phyloP scores from a whole-genome alignment of 495 filamentous ascomycete genomes.

The Penicillium cataractarum region DNA sequence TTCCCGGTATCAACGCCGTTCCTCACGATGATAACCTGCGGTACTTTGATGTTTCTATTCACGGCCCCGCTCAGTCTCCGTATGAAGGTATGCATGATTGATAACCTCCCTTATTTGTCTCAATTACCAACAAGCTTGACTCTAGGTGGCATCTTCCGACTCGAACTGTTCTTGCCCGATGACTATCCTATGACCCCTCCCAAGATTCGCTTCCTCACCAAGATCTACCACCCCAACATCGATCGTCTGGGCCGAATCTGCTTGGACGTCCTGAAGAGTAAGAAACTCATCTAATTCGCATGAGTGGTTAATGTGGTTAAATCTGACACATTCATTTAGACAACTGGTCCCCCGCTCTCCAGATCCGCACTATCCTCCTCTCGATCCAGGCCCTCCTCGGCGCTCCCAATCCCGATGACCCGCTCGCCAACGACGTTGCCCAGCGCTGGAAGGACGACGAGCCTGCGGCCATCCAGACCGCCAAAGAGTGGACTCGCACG shows the following conservation, averaged over 20 bases:
- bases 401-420: conserved; percentile 96
- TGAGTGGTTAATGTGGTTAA: no score
- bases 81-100: conserved; percentile 72
- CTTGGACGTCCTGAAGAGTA: conserved; percentile 96
- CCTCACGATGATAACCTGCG: conserved; percentile 98
- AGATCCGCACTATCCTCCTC: conserved; percentile 96
- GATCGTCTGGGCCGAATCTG: conserved; percentile 97
- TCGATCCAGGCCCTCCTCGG: conserved; percentile 97
- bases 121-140: conserved; percentile 21
- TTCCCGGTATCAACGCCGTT: conserved; percentile 93
- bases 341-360: conserved; percentile 98
- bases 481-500: conserved; percentile 82
- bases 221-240: conserved; percentile 99
- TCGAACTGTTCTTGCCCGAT: conserved; percentile 98
- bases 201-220: conserved; percentile 97
- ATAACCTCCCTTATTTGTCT: not conserved
- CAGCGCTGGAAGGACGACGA: conserved; percentile 97
- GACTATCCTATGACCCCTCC: conserved; percentile 99
- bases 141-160: conserved; percentile 89
- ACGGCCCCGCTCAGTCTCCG: conserved; percentile 91
- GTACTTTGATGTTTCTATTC: conserved; percentile 96
- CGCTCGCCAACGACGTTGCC: conserved; percentile 95
- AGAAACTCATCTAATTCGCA: no score
- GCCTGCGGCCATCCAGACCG: conserved; percentile 84
- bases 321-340: conserved; percentile 53